Base-by-base conservation (phyloP, 257 asterid genomes). In the Scutellaria baicalensis region DNA sequence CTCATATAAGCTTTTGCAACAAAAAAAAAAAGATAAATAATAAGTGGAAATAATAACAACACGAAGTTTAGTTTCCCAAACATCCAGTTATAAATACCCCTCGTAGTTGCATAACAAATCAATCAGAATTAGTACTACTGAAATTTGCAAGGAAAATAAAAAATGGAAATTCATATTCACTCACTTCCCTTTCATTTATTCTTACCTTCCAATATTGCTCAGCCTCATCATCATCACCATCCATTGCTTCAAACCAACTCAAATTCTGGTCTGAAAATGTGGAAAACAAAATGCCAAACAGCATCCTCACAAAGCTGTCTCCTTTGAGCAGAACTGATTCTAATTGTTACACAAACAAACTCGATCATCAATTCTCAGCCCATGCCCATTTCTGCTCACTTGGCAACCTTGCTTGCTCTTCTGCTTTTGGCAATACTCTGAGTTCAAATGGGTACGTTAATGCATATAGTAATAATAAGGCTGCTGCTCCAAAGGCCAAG, bases 191-290 rank as follows among this genome's bases (percentile, higher is more conserved):
- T 12, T 58, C 23, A 44, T 36, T 59, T 36, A 6, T 59, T 6
- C 23, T 59, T 6, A 4, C 38, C 51, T 44, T 6, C 52, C 17
- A 27, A 27, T 1, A 61, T 61, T 61, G 16, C 23, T 61, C 66
- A 58, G 64, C 64, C 31, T 42, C 68, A 0, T 20, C 57, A 39
- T n/a, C n/a, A n/a, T 44, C 84, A 42, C 33, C 77, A 1, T 7
- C 44, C 57, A 47, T 71, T 42, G 74, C 83, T 35, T 81, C 83
- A 0, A 5, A 54, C 9, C 87, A 83, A n/a, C 55, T 61, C 10
- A 67, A 70, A 47, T 75, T 78, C 18, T 83, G 88, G 85, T 80
- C 82, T 0, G 42, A 70, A 72, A 78, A 78, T 62, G 84, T 80
- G 12, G 14, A 49, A 3, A 75, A 70, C 16, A 1, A 36, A 54